A percentile compares a stretch with the other conserved stretches of the same genome.
Evolutionary conservation across 2,329 filamentous ascomycete genomes (phyloP).

Genomic region (Verticillium alfalfae): DNA sequence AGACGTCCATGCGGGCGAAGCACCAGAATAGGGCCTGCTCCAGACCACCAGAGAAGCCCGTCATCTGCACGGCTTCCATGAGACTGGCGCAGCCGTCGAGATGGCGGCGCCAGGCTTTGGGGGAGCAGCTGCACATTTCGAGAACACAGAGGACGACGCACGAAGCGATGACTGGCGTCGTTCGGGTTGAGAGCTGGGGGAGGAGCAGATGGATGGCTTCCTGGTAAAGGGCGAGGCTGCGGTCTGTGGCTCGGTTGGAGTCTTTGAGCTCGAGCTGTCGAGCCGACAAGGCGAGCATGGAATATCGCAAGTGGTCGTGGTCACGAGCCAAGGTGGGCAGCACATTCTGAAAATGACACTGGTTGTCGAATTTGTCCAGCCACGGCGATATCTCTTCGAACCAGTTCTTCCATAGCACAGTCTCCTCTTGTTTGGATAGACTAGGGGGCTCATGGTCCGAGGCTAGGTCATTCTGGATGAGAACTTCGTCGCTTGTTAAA

Average conservation of each 20-base stretch:
- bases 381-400: constrained; percentile 34
- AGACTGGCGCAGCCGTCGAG: constrained; percentile 46
- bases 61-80: constrained; percentile 42
- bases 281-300: constrained; percentile 45
- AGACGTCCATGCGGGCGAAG: constrained; percentile 49
- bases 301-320: constrained; percentile 37
- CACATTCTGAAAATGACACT: constrained; percentile 40
- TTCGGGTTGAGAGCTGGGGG: constrained; percentile 39
- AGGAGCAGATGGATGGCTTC: constrained; percentile 43
- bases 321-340: constrained; percentile 39
- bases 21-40: constrained; percentile 49
- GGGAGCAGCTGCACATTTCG: constrained; percentile 45
- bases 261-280: constrained; percentile 43
- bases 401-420: constrained; percentile 32
- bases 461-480: neutral
- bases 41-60: constrained; percentile 42
- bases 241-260: constrained; percentile 23
- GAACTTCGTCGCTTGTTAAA: neutral
- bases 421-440: constrained; percentile 22
- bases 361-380: constrained; percentile 49
- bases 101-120: constrained; percentile 44
- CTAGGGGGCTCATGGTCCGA: constrained; percentile 8
- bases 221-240: constrained; percentile 41
- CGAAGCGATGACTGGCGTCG: constrained; percentile 43
- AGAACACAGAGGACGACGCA: constrained; percentile 49